phyloP scores from a whole-genome alignment of 495 filamentous ascomycete genomes.

The Hyaloscypha hepaticicola region DNA sequence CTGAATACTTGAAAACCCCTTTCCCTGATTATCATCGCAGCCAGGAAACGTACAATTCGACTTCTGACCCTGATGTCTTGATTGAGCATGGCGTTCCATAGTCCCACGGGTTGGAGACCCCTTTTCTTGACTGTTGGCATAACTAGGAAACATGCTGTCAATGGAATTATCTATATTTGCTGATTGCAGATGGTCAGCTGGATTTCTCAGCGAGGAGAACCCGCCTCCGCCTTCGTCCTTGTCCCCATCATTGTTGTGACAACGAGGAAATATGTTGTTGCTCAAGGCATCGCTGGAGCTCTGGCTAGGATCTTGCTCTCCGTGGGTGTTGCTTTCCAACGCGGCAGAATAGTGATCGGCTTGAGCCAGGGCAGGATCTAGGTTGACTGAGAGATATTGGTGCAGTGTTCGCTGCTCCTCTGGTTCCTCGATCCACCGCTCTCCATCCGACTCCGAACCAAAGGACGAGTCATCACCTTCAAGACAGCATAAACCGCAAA shows the following conservation, averaged over 20 bases:
- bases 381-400: constrained; percentile 1
- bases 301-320: neutral
- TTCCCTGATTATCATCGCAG: neutral
- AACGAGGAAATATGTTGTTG: constrained; percentile 2
- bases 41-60: neutral
- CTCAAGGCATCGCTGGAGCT: neutral
- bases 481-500: constrained; percentile 6
- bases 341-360: neutral
- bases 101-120: neutral
- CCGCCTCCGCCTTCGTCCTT: neutral
- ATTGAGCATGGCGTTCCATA: neutral
- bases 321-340: neutral
- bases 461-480: neutral
- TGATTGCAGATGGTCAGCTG: neutral
- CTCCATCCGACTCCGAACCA: neutral
- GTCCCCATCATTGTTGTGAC: neutral
- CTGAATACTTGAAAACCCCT: neutral
- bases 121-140: constrained; percentile 1
- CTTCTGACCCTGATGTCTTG: neutral
- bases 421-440: constrained; percentile 8
- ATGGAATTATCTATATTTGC: neutral
- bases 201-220: neutral
- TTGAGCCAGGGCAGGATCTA: constrained; percentile 6
- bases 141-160: neutral
- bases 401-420: neutral